Conservation (phyloP, 495 filamentous ascomycete genomes). For the Pseudomonodictys pantanalensis region DNA sequence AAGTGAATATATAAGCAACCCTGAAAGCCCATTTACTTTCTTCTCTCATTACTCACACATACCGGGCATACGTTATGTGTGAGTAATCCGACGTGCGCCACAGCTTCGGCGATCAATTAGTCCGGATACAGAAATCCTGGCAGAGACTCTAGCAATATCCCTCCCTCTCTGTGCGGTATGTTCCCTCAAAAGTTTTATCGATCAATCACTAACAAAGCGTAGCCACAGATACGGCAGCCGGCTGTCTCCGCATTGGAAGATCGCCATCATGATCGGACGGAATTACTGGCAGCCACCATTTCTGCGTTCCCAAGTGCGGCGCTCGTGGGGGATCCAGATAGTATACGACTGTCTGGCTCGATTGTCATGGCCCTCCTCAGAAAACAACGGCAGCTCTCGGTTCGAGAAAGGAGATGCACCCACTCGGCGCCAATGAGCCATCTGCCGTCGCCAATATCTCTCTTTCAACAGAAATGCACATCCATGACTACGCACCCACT, state of each 20-base stretch:
- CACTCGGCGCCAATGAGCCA: neutral
- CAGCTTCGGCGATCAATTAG: no score
- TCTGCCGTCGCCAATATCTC: neutral
- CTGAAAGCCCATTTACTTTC: no score
- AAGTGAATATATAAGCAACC: no score
- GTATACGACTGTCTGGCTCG: no score
- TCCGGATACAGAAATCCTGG: neutral
- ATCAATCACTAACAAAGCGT: neutral
- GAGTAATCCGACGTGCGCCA: no score
- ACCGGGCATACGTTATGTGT: no score
- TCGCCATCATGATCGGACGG: no score
- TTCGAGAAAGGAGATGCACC: neutral
- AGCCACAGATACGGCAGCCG: conserved; percentile 4
- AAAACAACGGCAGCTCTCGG: conserved; percentile 8
- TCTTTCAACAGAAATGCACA: conserved; percentile 28
- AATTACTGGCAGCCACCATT: no score
- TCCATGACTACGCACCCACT: neutral
- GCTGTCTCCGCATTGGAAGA: neutral
- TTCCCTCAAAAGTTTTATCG: neutral
- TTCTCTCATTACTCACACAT: no score
- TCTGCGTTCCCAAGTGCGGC: no score
- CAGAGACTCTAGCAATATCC: conserved; percentile 22
- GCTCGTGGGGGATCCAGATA: no score
- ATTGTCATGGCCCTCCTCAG: conserved; percentile 15
- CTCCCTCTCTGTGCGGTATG: conserved; percentile 23